Evolutionary conservation across 1,284 basidiomycete genomes (phyloP).

Genomic region (Pseudozyma sp.): DNA sequence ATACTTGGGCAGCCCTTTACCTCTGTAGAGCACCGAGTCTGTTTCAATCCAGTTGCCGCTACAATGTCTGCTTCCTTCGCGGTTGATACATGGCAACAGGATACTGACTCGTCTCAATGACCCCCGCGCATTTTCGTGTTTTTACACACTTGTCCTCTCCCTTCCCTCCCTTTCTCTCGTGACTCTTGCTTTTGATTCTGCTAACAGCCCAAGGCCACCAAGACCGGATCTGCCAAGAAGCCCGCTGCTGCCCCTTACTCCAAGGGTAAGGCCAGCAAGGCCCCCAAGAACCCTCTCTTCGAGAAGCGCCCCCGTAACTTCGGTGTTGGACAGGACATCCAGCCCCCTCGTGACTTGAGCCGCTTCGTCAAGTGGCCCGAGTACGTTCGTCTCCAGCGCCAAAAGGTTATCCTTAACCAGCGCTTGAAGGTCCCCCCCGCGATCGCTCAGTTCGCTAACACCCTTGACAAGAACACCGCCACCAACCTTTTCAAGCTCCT

Average conservation of each 20-base stretch:
- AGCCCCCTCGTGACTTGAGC: conserved; percentile 88
- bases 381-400: conserved; percentile 97
- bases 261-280: conserved; percentile 70
- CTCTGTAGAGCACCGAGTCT: conserved; percentile 66
- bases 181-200: conserved; percentile 10
- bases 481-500: conserved; percentile 97
- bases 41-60: conserved; percentile 34
- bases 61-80: conserved; percentile 41
- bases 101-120: conserved; percentile 68
- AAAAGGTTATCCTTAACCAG: conserved; percentile 98
- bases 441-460: conserved; percentile 97
- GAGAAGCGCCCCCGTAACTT: conserved; percentile 91
- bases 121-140: conserved; percentile 38
- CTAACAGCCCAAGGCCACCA: conserved; percentile 66
- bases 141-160: background rate
- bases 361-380: conserved; percentile 99
- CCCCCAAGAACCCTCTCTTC: conserved; percentile 94
- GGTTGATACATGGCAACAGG: conserved; percentile 48
- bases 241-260: conserved; percentile 63
- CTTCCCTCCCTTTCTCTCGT: conserved; percentile 3
- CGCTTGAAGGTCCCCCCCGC: conserved; percentile 98
- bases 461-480: conserved; percentile 99
- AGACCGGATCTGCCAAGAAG: conserved; percentile 65
- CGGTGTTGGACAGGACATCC: conserved; percentile 96
- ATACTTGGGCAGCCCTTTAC: conserved; percentile 13